These are phyloP conservation scores for Tulasnella sp. DNA, from an alignment of 768 basidiomycete genomes.

Conservation along the genomic window DNA sequence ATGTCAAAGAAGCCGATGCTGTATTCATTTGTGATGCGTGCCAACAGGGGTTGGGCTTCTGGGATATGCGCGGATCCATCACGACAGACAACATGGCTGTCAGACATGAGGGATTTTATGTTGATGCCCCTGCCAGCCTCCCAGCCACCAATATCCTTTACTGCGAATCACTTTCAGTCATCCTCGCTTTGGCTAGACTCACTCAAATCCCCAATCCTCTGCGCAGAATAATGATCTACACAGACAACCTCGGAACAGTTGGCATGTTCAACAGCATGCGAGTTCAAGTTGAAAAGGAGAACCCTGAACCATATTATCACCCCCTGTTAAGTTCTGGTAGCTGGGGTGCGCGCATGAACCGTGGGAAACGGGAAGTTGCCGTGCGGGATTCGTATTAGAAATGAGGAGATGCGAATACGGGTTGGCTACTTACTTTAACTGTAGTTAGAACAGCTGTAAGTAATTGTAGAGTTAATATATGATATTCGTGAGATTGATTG, in stretches of 20 bases:
- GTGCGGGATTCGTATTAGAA: too few species aligned
- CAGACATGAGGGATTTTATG: conserved; percentile 1
- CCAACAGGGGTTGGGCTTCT: conserved; percentile 15
- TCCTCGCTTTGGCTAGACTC: conserved; percentile 1
- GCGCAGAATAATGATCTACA: conserved; percentile 25
- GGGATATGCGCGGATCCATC: conserved; percentile 6
- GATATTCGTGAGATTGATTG: too few species aligned
- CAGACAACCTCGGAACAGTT: conserved; percentile 34
- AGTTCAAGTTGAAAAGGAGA: conserved; percentile 27
- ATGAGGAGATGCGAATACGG: too few species aligned
- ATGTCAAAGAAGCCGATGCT: conserved; percentile 8
- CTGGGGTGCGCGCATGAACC: too few species aligned
- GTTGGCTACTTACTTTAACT: too few species aligned
- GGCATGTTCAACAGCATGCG: conserved; percentile 31
- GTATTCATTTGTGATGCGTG: conserved; percentile 16
- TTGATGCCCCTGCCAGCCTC: not conserved
- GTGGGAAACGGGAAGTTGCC: too few species aligned
- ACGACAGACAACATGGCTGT: not conserved
- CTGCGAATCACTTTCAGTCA: not conserved
- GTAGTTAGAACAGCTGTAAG: too few species aligned
- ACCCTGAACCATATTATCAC: conserved; percentile 17
- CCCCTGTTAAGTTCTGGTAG: too few species aligned
- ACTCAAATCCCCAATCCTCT: not conserved
- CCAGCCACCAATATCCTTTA: not conserved
- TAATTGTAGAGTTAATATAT: too few species aligned